Base-by-base conservation (phyloP, 805 yeast species). In the Candida silvicultrix region DNA sequence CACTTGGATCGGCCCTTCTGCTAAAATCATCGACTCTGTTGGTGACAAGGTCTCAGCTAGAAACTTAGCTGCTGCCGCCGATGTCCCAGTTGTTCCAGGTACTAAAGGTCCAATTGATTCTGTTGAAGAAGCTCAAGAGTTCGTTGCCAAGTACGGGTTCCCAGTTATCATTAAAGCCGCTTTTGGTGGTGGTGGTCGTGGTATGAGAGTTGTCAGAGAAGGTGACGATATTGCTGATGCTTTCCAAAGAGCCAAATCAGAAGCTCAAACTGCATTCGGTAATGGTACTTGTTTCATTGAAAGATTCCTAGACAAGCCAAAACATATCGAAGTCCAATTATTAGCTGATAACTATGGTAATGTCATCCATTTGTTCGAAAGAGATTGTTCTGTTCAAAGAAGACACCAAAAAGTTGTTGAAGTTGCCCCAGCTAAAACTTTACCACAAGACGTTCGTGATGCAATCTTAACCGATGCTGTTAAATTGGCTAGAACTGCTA, bases 121-220 rank as follows among this genome's bases (percentile, higher is more conserved):
- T 23, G 83, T 83, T 21, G 83, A 75, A 47, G 89, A 92, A 59
- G 98, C 98, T 31, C 59, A 70, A 53, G 82, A 65, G 9, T 92
- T 92, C 62, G 97, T 90, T 34, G 78, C 70, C 40, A 62, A 89
- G 69, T 77, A 92, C 67, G 99, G 99, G 29, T 90, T 67, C 70
- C 99, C 99, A 9, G 98, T 94, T 42, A 92, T 92, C 69, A 89
- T 92, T 70, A 92, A 92, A 71, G 99, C 99, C 41, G 99, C 99
- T 35, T 94, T 86, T 63, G 99, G 99, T 66, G 99, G 99, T 71
- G 99, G 99, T 76, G 99, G 99, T 64, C 83, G 98, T 71, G 99
- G 99, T 78, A 94, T 92, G 98, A 83, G 99, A 73, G 99, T 92
- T 43, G 99, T 92, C 40, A 77, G 95, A 62, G 97, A 92, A 68